Evolutionary conservation across 2,329 filamentous ascomycete species (phyloP).

Genomic region (Neonectria ditissima): DNA sequence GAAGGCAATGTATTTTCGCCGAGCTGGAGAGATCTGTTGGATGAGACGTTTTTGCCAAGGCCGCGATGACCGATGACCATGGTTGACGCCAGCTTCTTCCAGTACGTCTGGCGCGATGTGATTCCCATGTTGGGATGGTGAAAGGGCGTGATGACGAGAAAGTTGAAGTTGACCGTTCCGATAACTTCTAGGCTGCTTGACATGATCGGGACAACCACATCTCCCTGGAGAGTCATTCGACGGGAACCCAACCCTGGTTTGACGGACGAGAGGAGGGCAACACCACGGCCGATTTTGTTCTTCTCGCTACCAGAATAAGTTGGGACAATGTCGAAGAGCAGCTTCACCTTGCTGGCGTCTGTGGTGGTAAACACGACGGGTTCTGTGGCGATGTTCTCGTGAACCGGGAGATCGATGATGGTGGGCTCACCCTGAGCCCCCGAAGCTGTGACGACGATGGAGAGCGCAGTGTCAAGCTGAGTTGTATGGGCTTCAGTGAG

Average conservation of each 20-base stretch:
- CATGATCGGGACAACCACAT: slow-evolving; percentile 91
- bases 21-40: slow-evolving; percentile 88
- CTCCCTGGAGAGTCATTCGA: slow-evolving; percentile 91
- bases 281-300: slow-evolving; percentile 87
- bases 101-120: slow-evolving; percentile 92
- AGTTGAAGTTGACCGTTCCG: slow-evolving; percentile 96
- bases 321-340: slow-evolving; percentile 94
- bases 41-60: slow-evolving; percentile 88
- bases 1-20: slow-evolving; percentile 97
- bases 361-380: slow-evolving; percentile 89
- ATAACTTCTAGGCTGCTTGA: slow-evolving; percentile 89
- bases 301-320: slow-evolving; percentile 94
- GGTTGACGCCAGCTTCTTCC: slow-evolving; percentile 90
- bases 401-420: slow-evolving; percentile 90
- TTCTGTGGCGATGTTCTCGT: slow-evolving; percentile 93
- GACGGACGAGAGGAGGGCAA: slow-evolving; percentile 87
- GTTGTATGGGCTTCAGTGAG: slow-evolving; percentile 90
- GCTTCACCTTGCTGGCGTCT: slow-evolving; percentile 83
- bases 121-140: slow-evolving; percentile 93
- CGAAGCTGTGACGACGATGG: slow-evolving; percentile 87
- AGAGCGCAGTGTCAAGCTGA: slow-evolving; percentile 93
- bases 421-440: slow-evolving; percentile 89
- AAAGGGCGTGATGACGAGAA: slow-evolving; percentile 94
- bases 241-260: slow-evolving; percentile 85
- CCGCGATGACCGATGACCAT: slow-evolving; percentile 82